phyloP scores from a whole-genome alignment of 1,284 basidiomycete genomes.

The Marasmius fiardii region DNA sequence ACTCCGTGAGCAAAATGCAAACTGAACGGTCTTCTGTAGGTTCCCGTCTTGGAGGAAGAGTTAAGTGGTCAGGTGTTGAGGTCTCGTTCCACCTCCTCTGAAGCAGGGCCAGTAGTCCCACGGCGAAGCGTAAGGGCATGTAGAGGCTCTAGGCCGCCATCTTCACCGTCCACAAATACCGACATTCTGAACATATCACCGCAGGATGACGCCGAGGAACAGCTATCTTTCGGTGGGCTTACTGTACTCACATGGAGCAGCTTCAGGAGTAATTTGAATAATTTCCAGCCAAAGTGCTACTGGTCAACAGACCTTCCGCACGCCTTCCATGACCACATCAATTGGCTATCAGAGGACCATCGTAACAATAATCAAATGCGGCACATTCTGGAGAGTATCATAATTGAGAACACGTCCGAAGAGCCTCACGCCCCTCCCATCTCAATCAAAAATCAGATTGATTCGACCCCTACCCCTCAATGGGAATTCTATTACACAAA shows the following conservation, averaged over 20 bases:
- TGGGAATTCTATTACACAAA: constrained; percentile 83
- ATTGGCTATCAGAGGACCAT: constrained; percentile 32
- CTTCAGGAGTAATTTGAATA: constrained; percentile 25
- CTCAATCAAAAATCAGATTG: constrained; percentile 60
- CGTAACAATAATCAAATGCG: constrained; percentile 34
- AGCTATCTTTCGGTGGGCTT: constrained; percentile 24
- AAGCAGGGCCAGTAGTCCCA: background rate
- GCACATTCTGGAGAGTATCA: constrained; percentile 52
- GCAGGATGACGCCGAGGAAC: background rate
- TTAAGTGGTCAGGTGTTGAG: constrained; percentile 1
- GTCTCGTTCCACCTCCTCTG: constrained; percentile 8
- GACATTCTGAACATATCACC: background rate
- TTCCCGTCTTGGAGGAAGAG: constrained; percentile 5
- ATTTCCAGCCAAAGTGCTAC: constrained; percentile 29
- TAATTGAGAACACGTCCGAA: constrained; percentile 47
- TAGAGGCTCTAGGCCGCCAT: background rate
- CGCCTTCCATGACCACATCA: constrained; percentile 50
- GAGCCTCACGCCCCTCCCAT: constrained; percentile 68
- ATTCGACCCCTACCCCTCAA: constrained; percentile 50
- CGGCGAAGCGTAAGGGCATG: background rate
- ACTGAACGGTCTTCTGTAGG: background rate
- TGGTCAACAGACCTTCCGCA: constrained; percentile 43
- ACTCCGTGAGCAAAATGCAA: background rate
- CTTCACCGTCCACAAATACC: background rate
- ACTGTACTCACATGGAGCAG: constrained; percentile 31